phyloP scores from a whole-genome alignment of 345 rosid genomes.

The Cardamine occulta region DNA sequence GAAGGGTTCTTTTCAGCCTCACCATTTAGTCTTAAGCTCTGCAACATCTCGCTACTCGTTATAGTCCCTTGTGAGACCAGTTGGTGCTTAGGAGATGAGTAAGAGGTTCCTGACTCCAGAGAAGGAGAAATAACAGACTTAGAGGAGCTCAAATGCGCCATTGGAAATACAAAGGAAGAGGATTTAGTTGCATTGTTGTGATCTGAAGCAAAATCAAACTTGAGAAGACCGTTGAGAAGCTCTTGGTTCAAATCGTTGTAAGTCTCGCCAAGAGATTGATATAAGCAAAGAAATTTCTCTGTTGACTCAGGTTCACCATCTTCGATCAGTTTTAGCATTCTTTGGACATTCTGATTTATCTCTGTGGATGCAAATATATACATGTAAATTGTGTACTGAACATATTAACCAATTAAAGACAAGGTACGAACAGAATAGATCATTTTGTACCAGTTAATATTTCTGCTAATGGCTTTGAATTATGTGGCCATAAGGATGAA shows the following conservation, averaged over 20 bases:
- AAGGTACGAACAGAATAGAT: background rate
- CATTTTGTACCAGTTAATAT: conserved; percentile 54
- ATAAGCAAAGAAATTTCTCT: conserved; percentile 27
- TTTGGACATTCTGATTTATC: conserved; percentile 22
- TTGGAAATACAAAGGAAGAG: conserved; percentile 44
- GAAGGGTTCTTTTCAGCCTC: conserved; percentile 53
- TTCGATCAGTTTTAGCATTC: conserved; percentile 25
- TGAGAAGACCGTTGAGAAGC: conserved; percentile 28
- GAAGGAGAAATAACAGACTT: conserved; percentile 53
- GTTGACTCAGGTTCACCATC: background rate
- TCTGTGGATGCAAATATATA: conserved; percentile 17
- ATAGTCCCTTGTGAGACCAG: conserved; percentile 36
- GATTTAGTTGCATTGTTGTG: conserved; percentile 18
- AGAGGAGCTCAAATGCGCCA: conserved; percentile 26
- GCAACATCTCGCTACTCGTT: conserved; percentile 44
- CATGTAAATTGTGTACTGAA: background rate
- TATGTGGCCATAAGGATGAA: conserved; percentile 43
- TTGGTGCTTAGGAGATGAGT: conserved; percentile 52
- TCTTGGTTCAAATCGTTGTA: conserved; percentile 41
- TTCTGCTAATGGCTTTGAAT: conserved; percentile 54
- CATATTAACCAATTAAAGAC: background rate
- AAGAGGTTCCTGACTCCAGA: conserved; percentile 52
- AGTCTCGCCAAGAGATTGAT: conserved; percentile 37
- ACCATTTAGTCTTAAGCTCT: conserved; percentile 46
- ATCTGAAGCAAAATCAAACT: conserved; percentile 33